These are phyloP conservation scores for Chlamydomonas incerta DNA, from an alignment of 139 green algal genomes.

Conservation along the genomic window DNA sequence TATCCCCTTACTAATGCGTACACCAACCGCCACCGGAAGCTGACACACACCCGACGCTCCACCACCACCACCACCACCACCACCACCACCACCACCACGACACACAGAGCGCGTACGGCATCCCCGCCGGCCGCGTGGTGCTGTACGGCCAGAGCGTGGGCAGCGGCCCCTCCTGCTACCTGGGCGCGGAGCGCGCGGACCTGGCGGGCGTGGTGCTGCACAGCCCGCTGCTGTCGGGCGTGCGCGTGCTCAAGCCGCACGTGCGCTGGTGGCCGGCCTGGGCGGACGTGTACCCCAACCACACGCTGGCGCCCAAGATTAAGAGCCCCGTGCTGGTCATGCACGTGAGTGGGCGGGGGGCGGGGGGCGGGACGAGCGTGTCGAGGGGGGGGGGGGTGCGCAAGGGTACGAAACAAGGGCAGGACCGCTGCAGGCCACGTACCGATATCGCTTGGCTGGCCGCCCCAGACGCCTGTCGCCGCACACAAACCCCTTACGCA, in stretches of 20 bases:
- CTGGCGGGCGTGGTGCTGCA: conserved; percentile 91
- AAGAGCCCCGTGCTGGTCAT: conserved; percentile 73
- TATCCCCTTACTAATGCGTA: too few species aligned
- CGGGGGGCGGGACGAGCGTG: background rate
- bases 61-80: too few species aligned
- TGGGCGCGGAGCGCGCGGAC: conserved; percentile 61
- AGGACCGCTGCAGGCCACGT: too few species aligned
- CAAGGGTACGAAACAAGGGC: too few species aligned
- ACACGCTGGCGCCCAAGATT: conserved; percentile 75
- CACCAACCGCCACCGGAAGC: too few species aligned
- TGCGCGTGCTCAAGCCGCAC: conserved; percentile 88
- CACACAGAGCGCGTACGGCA: conserved; percentile 32
- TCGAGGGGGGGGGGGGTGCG: background rate
- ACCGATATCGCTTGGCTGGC: too few species aligned
- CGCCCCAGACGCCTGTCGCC: too few species aligned
- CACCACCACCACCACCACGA: too few species aligned
- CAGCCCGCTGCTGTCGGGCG: conserved; percentile 87
- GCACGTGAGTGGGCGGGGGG: conserved; percentile 67
- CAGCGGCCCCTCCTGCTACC: conserved; percentile 74
- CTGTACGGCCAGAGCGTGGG: conserved; percentile 94
- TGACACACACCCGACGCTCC: too few species aligned
- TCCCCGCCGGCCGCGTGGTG: conserved; percentile 63
- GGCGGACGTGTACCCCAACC: conserved; percentile 89
- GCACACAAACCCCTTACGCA: too few species aligned
- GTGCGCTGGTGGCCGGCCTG: conserved; percentile 80